Conservation (phyloP, 345 rosid genomes). For the Alliaria petiolata region DNA sequence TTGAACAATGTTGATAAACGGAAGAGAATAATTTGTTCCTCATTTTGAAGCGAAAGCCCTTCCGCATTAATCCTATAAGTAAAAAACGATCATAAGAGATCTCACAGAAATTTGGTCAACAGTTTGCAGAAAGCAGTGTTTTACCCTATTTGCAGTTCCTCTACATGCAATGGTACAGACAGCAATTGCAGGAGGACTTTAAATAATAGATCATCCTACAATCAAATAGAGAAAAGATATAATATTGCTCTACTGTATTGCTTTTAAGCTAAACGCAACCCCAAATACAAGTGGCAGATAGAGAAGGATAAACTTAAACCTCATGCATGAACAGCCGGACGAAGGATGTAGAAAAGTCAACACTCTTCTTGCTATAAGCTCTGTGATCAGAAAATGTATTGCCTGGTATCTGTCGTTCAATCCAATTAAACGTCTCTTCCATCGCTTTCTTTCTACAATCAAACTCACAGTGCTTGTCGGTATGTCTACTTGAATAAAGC, state of each 20-base stretch:
- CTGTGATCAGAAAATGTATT: slow-evolving; percentile 30
- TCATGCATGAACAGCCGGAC: slow-evolving; percentile 66
- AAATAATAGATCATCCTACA: slow-evolving; percentile 84
- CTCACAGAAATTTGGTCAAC: neutral
- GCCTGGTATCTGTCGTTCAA: slow-evolving; percentile 41
- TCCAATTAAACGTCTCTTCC: slow-evolving; percentile 58
- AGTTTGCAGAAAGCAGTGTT: slow-evolving; percentile 9
- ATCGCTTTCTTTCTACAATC: slow-evolving; percentile 44
- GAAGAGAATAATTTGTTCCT: slow-evolving; percentile 34
- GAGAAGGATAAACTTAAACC: slow-evolving; percentile 41
- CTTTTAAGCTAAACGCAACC: neutral
- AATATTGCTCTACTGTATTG: neutral
- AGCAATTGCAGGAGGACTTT: slow-evolving; percentile 70
- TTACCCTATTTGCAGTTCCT: slow-evolving; percentile 45
- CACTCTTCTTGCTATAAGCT: slow-evolving; percentile 40
- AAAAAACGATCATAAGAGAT: slow-evolving; percentile 4
- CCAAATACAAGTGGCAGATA: neutral
- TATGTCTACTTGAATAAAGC: slow-evolving; percentile 40
- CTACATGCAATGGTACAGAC: slow-evolving; percentile 35
- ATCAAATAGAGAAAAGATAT: slow-evolving; percentile 2
- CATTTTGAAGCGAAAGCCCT: slow-evolving; percentile 30
- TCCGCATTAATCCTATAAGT: slow-evolving; percentile 41
- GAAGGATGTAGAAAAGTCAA: slow-evolving; percentile 55
- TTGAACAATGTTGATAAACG: slow-evolving; percentile 49
- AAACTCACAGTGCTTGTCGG: slow-evolving; percentile 33